A percentile compares a stretch with the other conserved stretches of the same genome.
Evolutionary conservation across 2,329 filamentous ascomycete genomes (phyloP).

Genomic region (Shiraia sp.): DNA sequence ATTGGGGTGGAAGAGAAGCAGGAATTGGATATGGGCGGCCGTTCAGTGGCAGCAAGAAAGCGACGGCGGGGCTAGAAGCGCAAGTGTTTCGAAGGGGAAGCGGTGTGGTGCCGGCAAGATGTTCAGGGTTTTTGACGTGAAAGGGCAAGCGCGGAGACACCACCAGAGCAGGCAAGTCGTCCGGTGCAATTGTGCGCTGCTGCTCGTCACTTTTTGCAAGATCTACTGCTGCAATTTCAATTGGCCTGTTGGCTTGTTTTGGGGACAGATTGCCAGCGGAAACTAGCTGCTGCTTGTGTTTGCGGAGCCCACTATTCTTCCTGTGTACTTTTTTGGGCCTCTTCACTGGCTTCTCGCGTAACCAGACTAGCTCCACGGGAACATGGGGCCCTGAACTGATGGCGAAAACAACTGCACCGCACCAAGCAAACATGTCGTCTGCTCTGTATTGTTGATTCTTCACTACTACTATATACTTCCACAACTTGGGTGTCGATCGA

Average conservation of each 20-base stretch:
- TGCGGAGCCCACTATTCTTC: conserved; percentile 24
- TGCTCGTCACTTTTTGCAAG: conserved; percentile 1
- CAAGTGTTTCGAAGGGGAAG: conserved; percentile 31
- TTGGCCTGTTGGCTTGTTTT: conserved; percentile 5
- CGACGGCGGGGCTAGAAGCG: conserved; percentile 22
- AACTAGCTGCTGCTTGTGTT: conserved; percentile 22
- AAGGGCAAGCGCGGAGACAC: conserved; percentile 30
- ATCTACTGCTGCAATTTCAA: neutral
- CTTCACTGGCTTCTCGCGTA: conserved; percentile 21
- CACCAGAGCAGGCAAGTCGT: conserved; percentile 7
- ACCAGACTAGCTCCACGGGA: conserved; percentile 19
- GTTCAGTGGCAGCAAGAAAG: conserved; percentile 9
- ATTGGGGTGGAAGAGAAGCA: conserved; percentile 23
- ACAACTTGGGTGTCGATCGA: no score
- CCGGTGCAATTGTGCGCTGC: conserved; percentile 1
- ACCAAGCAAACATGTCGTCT: no score
- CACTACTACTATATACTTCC: no score
- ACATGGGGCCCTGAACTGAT: no score
- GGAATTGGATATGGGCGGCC: conserved; percentile 13
- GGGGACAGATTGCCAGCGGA: conserved; percentile 28
- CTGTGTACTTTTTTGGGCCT: conserved; percentile 12
- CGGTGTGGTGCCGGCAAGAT: conserved; percentile 33
- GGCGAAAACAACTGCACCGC: no score
- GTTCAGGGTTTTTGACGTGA: conserved; percentile 28
- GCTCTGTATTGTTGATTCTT: no score